phyloP scores from a whole-genome alignment of 345 rosid species.

The Syzygium aqueum region DNA sequence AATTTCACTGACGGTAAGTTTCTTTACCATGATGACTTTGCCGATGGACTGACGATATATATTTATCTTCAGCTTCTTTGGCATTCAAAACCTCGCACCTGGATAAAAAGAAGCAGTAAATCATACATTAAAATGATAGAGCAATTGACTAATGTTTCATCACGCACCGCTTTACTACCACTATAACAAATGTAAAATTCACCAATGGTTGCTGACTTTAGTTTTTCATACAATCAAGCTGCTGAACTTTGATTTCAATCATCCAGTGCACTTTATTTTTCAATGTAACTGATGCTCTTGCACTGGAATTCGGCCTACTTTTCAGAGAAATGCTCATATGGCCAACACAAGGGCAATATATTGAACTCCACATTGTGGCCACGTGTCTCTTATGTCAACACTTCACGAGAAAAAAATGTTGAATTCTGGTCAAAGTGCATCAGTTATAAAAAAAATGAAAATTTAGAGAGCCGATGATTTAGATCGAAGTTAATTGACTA shows the following conservation, averaged over 20 bases:
- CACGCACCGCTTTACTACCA: not conserved
- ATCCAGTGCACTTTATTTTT: not conserved
- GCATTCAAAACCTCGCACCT: conserved; percentile 72
- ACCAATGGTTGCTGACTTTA: not conserved
- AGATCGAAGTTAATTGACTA: not conserved
- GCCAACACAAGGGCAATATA: not conserved
- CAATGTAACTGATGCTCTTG: not conserved
- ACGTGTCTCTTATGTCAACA: not conserved
- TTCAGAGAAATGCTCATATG: not conserved
- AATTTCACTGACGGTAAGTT: not conserved
- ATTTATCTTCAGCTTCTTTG: conserved; percentile 57
- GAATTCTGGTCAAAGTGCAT: not conserved
- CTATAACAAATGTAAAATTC: not conserved
- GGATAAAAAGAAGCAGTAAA: conserved; percentile 1
- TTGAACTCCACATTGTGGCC: not conserved
- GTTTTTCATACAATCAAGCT: not conserved
- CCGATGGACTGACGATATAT: conserved; percentile 53
- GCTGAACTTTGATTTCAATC: not conserved
- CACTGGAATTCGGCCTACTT: not conserved
- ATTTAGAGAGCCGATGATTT: not conserved
- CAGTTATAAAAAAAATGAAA: not conserved
- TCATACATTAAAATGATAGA: not conserved
- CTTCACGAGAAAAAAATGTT: not conserved
- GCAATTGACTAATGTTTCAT: not conserved
- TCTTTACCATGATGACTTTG: conserved; percentile 13